A percentile compares a stretch with the other conserved stretches of the same genome.
These are phyloP conservation scores for Colletotrichum agaves DNA, from an alignment of 2,329 filamentous ascomycete species.

Conservation along the genomic window DNA sequence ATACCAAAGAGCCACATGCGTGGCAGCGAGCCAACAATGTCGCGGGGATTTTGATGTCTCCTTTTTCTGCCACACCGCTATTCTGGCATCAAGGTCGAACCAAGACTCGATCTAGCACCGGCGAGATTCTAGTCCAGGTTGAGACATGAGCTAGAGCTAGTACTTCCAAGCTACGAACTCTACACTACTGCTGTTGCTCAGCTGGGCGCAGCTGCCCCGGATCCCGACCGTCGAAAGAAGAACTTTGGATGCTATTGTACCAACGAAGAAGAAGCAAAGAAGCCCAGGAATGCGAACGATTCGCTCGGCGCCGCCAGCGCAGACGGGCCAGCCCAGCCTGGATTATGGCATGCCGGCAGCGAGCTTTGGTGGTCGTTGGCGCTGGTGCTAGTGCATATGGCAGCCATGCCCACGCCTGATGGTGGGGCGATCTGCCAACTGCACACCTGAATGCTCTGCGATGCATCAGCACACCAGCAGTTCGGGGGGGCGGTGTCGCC, in stretches of 20 bases:
- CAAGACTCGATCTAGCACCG: conserved; percentile 21
- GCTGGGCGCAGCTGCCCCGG: conserved; percentile 5
- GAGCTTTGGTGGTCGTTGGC: neutral
- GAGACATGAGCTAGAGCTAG: conserved; percentile 1
- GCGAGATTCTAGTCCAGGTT: neutral
- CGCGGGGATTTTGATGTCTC: neutral
- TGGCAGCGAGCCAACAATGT: conserved; percentile 18
- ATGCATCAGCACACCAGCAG: conserved; percentile 4
- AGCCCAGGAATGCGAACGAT: conserved; percentile 9
- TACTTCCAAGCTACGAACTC: neutral
- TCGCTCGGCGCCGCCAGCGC: conserved; percentile 12
- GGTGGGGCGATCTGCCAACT: conserved; percentile 24
- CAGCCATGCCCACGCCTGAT: conserved; percentile 22
- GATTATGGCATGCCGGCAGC: conserved; percentile 25
- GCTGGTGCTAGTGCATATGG: conserved; percentile 23
- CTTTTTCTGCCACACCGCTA: conserved; percentile 35
- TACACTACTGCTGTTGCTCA: neutral
- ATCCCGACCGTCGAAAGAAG: neutral
- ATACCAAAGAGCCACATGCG: conserved; percentile 4
- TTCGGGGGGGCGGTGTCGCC: conserved; percentile 13
- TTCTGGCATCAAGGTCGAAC: conserved; percentile 29
- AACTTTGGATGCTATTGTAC: neutral
- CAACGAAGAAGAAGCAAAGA: conserved; percentile 16
- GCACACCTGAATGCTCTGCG: conserved; percentile 6
- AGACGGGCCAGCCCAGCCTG: neutral